These are phyloP conservation scores for Cutaneotrichosporon cyanovorans DNA, from an alignment of 1,284 basidiomycete species.

Conservation along the genomic window DNA sequence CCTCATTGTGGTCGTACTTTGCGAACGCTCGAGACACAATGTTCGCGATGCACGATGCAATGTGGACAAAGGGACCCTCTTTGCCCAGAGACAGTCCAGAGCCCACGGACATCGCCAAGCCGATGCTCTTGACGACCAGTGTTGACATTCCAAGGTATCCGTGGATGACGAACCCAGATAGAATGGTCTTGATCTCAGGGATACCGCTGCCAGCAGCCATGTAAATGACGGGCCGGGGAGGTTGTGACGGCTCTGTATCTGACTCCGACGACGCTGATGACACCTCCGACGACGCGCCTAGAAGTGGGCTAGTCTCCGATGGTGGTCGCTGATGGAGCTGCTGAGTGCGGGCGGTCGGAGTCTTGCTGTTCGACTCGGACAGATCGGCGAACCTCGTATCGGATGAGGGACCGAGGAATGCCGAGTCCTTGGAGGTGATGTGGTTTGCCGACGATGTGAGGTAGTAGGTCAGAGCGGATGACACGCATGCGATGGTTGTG, in stretches of 20 bases:
- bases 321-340: slow-evolving; percentile 1
- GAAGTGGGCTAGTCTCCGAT: slow-evolving; percentile 25
- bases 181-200: slow-evolving; percentile 92
- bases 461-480: slow-evolving; percentile 73
- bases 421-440: slow-evolving; percentile 76
- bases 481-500: slow-evolving; percentile 62
- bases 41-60: slow-evolving; percentile 89
- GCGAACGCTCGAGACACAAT: slow-evolving; percentile 78
- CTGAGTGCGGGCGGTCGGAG: neutral
- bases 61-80: slow-evolving; percentile 95
- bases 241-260: slow-evolving; percentile 7
- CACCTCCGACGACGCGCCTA: slow-evolving; percentile 1
- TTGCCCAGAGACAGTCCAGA: slow-evolving; percentile 84
- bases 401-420: slow-evolving; percentile 52
- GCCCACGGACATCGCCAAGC: slow-evolving; percentile 81
- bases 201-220: slow-evolving; percentile 95
- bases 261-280: neutral
- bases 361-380: neutral
- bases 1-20: slow-evolving; percentile 92
- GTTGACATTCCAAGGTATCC: slow-evolving; percentile 89
- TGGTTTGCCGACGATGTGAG: slow-evolving; percentile 83
- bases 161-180: slow-evolving; percentile 94
- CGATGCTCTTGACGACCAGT: slow-evolving; percentile 83
- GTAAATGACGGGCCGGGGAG: slow-evolving; percentile 63
- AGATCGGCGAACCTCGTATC: slow-evolving; percentile 5